Evolutionary conservation across 495 filamentous ascomycete genomes (phyloP).

Genomic region (Trichoderma asperelloides): DNA sequence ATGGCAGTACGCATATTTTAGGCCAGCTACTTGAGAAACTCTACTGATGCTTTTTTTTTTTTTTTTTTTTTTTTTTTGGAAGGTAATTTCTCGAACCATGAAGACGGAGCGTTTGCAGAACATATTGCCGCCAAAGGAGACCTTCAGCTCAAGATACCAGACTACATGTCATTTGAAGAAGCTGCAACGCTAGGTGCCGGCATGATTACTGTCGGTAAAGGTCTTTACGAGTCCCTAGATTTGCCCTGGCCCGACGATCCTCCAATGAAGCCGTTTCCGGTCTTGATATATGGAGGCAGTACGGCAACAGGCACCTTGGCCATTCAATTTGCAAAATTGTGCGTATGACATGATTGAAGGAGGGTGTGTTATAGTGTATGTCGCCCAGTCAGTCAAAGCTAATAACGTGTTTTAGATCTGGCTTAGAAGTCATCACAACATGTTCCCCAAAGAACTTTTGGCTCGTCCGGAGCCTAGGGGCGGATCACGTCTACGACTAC

Average conservation of each 20-base stretch:
- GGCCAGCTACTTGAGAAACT: no score
- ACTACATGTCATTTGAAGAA: conserved; percentile 13
- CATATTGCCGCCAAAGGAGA: conserved; percentile 13
- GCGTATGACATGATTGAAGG: conserved; percentile 8
- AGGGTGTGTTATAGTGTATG: conserved; percentile 11
- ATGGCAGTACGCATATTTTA: conserved; percentile 13
- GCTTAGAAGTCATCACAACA: conserved; percentile 40
- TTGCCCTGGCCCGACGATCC: conserved; percentile 22
- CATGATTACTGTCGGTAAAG: conserved; percentile 12
- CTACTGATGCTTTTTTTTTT: neutral
- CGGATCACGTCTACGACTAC: conserved; percentile 48
- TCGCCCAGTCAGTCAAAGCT: neutral
- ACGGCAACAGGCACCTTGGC: conserved; percentile 37
- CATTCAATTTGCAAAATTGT: conserved; percentile 26
- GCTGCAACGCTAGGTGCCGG: conserved; percentile 19
- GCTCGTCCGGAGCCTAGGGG: conserved; percentile 43
- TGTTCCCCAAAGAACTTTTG: conserved; percentile 49
- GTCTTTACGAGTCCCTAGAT: conserved; percentile 13
- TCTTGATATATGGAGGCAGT: conserved; percentile 38
- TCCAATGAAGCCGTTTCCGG: conserved; percentile 17
- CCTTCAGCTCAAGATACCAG: conserved; percentile 13
- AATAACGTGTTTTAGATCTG: conserved; percentile 16
- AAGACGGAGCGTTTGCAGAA: conserved; percentile 32
- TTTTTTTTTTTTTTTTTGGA: neutral
- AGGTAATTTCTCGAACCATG: conserved; percentile 16